phyloP scores from a whole-genome alignment of 1,139 yeast genomes.

The Pichia sp. region DNA sequence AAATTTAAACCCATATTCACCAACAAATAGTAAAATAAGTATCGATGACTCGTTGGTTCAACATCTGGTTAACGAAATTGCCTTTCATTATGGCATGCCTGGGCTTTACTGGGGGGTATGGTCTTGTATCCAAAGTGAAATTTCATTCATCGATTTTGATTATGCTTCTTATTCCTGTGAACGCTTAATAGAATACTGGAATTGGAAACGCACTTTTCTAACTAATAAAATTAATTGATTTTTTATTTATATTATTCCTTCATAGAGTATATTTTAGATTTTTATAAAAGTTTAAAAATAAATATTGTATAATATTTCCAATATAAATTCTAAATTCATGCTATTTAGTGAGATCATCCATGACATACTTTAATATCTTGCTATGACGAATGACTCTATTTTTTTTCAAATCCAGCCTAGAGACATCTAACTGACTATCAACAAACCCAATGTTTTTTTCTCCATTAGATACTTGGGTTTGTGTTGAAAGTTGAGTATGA shows the following conservation, averaged over 20 bases:
- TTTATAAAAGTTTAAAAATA: not conserved
- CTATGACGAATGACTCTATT: conserved; percentile 23
- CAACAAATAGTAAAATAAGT: conserved; percentile 2
- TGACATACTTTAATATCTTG: conserved; percentile 23
- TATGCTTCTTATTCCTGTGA: conserved; percentile 55
- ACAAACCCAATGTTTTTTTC: not conserved
- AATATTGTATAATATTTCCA: not conserved
- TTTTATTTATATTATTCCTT: not conserved
- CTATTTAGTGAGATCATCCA: conserved; percentile 15
- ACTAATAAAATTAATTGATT: conserved; percentile 4
- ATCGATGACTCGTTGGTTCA: conserved; percentile 27
- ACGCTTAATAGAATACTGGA: conserved; percentile 63
- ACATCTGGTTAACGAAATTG: conserved; percentile 48
- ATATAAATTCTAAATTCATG: no score
- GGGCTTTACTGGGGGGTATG: conserved; percentile 86
- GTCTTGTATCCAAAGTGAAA: conserved; percentile 71
- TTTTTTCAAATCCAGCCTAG: not conserved
- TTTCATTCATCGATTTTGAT: conserved; percentile 69
- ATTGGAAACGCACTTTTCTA: conserved; percentile 45
- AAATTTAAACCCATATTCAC: conserved; percentile 5
- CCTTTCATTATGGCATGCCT: conserved; percentile 66
- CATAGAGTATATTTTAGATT: not conserved
- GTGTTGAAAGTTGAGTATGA: not conserved
- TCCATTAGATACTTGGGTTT: no score
- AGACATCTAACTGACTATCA: not conserved